Percentiles rank a stretch among this genome's conserved stretches.
Conservation (phyloP, 2,329 filamentous ascomycete species). For the Boeremia lycopersici region DNA sequence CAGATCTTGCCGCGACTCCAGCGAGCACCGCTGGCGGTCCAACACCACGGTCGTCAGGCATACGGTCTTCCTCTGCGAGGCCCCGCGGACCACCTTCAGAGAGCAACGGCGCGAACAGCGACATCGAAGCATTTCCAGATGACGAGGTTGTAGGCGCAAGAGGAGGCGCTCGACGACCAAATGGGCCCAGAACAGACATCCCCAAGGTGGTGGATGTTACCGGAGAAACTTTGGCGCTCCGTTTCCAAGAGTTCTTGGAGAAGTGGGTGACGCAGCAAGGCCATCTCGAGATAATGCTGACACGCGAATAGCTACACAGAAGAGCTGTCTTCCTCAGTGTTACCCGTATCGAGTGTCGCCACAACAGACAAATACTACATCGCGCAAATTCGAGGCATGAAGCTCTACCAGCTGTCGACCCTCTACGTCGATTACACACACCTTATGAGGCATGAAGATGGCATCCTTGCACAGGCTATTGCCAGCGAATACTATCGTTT, state of each 20-base stretch:
- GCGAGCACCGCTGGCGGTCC: conserved; percentile 45
- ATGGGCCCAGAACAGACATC: conserved; percentile 62
- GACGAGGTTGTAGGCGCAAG: conserved; percentile 65
- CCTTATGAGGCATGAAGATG: conserved; percentile 75
- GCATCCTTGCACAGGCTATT: conserved; percentile 82
- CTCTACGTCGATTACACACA: conserved; percentile 90
- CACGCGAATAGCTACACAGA: conserved; percentile 63
- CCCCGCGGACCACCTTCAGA: conserved; percentile 60
- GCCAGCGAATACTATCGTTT: conserved; percentile 94
- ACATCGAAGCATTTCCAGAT: conserved; percentile 64
- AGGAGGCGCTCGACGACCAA: conserved; percentile 45
- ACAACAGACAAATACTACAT: conserved; percentile 85
- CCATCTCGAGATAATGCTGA: conserved; percentile 13
- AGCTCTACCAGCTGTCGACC: conserved; percentile 76
- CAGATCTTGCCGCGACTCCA: conserved; percentile 51
- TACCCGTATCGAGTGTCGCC: conserved; percentile 70
- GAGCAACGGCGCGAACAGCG: conserved; percentile 59
- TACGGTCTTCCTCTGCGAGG: conserved; percentile 59
- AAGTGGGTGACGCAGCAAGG: conserved; percentile 56
- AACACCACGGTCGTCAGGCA: conserved; percentile 48
- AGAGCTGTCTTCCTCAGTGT: conserved; percentile 67
- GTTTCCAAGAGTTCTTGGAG: conserved; percentile 82
- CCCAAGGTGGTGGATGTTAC: conserved; percentile 77
- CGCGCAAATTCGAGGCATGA: conserved; percentile 80
- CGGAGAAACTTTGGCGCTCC: conserved; percentile 73